Percentiles rank a stretch among this genome's conserved stretches.
Evolutionary conservation across 2,329 filamentous ascomycete species (phyloP).

Genomic region (Trichoderma sp.): DNA sequence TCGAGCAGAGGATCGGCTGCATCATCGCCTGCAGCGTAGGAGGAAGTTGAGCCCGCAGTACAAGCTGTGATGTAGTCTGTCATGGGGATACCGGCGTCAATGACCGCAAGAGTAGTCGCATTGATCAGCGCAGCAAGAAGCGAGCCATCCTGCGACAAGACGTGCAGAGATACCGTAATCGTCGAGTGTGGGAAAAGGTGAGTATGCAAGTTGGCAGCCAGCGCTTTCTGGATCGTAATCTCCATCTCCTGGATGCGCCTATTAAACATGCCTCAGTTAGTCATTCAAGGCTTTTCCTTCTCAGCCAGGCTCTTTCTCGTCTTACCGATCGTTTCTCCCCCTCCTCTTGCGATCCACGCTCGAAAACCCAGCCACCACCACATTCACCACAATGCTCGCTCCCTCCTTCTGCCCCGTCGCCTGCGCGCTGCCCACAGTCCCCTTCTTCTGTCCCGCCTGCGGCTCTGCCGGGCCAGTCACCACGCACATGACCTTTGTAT

Average conservation of each 20-base stretch:
- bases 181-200: conserved; percentile 87
- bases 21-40: conserved; percentile 66
- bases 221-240: conserved; percentile 74
- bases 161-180: conserved; percentile 80
- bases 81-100: conserved; percentile 96
- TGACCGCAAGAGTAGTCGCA: conserved; percentile 83
- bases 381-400: conserved; percentile 72
- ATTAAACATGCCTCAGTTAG: background rate
- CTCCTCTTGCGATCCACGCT: conserved; percentile 81
- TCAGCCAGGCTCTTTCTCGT: conserved; percentile 32
- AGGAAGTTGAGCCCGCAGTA: conserved; percentile 78
- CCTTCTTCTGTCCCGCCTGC: conserved; percentile 43
- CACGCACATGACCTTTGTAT: conserved; percentile 94
- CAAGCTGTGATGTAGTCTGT: conserved; percentile 86
- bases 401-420: conserved; percentile 44
- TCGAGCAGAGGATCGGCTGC: conserved; percentile 76
- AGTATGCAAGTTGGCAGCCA: conserved; percentile 76
- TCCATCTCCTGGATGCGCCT: conserved; percentile 82
- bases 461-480: conserved; percentile 81
- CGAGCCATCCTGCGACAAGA: conserved; percentile 87
- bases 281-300: background rate
- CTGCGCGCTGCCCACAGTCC: conserved; percentile 35
- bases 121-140: conserved; percentile 89
- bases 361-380: conserved; percentile 85
- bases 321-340: conserved; percentile 74